phyloP scores from a whole-genome alignment of 495 filamentous ascomycete species.

The Aspergillus affinis region DNA sequence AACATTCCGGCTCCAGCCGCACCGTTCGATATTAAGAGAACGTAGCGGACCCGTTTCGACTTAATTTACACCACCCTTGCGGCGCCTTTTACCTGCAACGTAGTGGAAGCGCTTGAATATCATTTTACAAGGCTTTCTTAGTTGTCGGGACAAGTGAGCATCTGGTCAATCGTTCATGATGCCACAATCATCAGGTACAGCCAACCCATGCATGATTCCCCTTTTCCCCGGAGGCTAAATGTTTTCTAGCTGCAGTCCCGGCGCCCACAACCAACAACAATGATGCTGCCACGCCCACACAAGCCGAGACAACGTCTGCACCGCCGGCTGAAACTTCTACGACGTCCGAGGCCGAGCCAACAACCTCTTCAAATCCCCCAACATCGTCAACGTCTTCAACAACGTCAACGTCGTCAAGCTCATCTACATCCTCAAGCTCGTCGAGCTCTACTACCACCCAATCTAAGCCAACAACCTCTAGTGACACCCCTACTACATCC shows the following conservation, averaged over 20 bases:
- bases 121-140: background rate
- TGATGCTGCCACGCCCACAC: constrained; percentile 13
- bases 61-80: background rate
- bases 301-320: constrained; percentile 7
- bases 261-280: constrained; percentile 14
- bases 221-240: background rate
- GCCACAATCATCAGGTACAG: background rate
- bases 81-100: background rate
- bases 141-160: background rate
- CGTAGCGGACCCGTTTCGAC: background rate
- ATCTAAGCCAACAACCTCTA: constrained; percentile 12
- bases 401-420: constrained; percentile 12
- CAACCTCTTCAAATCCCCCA: constrained; percentile 20
- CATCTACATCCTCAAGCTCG: constrained; percentile 18
- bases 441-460: constrained; percentile 23
- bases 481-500: constrained; percentile 12
- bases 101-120: background rate
- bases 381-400: constrained; percentile 31
- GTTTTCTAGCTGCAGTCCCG: constrained; percentile 2
- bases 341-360: constrained; percentile 12
- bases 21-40: background rate
- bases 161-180: background rate
- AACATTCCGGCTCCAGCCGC: background rate
- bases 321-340: constrained; percentile 15
- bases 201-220: background rate